A percentile compares a stretch with the other conserved stretches of the same genome.
phyloP scores from a whole-genome alignment of 2,329 filamentous ascomycete genomes.

The Talaromyces verruculosus region DNA sequence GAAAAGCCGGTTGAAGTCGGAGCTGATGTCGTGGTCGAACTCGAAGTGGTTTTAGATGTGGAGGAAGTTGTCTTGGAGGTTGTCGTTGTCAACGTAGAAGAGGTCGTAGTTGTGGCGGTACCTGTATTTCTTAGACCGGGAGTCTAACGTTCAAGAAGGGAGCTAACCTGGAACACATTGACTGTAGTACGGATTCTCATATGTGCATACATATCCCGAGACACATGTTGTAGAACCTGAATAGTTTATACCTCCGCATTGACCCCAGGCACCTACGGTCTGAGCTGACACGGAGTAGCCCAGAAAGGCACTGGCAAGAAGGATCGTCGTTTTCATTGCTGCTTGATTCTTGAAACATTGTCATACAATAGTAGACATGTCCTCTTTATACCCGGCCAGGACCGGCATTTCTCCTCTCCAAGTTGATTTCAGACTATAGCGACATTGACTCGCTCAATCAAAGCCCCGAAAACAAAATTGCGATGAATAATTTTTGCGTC shows the following conservation, averaged over 20 bases:
- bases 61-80: slow-evolving; percentile 17
- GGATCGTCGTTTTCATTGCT: background rate
- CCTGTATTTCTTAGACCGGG: background rate
- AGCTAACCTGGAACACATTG: slow-evolving; percentile 15
- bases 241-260: slow-evolving; percentile 16
- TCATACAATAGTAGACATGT: background rate
- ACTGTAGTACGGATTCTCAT: slow-evolving; percentile 6
- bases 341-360: background rate
- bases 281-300: slow-evolving; percentile 8
- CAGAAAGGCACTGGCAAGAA: slow-evolving; percentile 2
- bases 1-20: slow-evolving; percentile 24
- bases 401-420: background rate
- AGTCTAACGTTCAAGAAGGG: background rate
- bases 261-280: slow-evolving; percentile 8
- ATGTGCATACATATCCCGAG: slow-evolving; percentile 15
- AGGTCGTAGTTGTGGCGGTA: background rate
- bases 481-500: background rate
- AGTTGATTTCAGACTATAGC: background rate
- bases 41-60: slow-evolving; percentile 21
- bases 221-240: slow-evolving; percentile 10
- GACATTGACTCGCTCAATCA: background rate
- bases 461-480: background rate
- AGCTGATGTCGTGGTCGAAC: background rate
- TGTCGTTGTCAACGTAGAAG: slow-evolving; percentile 19
- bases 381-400: background rate